Evolutionary conservation across 306 rosid genomes (phyloP), one percentile per base, ranked within the genome.

Genomic region (Ochetophila trinervis): DNA sequence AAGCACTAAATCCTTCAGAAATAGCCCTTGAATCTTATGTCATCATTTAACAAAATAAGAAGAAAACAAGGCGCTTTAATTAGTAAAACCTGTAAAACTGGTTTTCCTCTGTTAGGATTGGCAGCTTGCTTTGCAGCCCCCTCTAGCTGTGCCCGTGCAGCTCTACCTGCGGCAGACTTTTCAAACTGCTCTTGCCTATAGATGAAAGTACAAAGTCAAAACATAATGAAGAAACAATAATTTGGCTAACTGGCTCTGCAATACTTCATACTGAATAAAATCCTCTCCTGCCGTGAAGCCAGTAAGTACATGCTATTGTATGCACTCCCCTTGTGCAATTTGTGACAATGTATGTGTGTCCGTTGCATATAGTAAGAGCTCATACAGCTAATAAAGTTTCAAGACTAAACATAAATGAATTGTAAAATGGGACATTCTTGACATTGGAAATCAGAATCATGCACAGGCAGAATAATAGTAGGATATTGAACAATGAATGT

Each of bases 111-210:
- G 75, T 75, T 75, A 61, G 86, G 16, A 65, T 79, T 85, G 35
- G 88, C 86, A 75, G 82, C 54, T 78, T 86, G 86, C 80, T 94
- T 94, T 65, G 88, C 90, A 57, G 67, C 66, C 53, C 77, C 87
- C 75, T 74, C 79, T 60, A 69, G 66, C 72, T 93, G 96, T 74
- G 89, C 96, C 32, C 86, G 94, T 5, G 79, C 96, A 67, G 97
- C 99, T 71, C 87, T 69, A 68, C 92, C 99, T n/a, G 96, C 90
- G 12, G 95, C 76, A 71, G 97, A 86, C 52, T 86, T 84, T 30
- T 94, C 89, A 68, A 79, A 85, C 63, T 90, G 81, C 65, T 90
- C 97, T 81, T 86, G 86, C 88, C 99, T 93, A 81, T 76, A 83
- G 53, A 71, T 65, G 42, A 65, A 67, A 63, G 16, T n/a, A 27